A percentile compares a stretch with the other conserved stretches of the same genome.
These are phyloP conservation scores for Penicillium fuscoglaucum DNA, from an alignment of 2,329 filamentous ascomycete genomes.

Conservation along the genomic window DNA sequence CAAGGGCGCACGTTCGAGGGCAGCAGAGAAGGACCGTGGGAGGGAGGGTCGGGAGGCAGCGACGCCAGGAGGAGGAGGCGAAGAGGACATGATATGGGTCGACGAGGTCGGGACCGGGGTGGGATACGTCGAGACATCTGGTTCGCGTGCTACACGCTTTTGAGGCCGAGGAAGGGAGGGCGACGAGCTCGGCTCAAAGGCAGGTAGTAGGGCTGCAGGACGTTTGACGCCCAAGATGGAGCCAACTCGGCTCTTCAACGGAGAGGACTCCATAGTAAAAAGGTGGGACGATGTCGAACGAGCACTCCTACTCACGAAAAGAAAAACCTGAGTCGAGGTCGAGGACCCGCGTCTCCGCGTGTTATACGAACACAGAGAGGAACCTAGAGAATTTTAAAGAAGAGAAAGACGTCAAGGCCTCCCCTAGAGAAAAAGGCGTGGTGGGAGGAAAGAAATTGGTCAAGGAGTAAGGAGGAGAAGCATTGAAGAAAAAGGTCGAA, in stretches of 20 bases:
- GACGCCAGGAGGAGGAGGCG: constrained; percentile 63
- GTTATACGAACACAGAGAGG: constrained; percentile 16
- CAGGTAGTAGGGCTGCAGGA: constrained; percentile 49
- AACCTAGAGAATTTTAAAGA: constrained; percentile 16
- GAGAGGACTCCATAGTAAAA: constrained; percentile 44
- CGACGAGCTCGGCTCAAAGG: constrained; percentile 53
- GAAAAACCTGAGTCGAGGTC: constrained; percentile 27
- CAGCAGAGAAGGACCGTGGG: constrained; percentile 59
- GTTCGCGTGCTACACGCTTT: constrained; percentile 50
- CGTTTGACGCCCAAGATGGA: constrained; percentile 47
- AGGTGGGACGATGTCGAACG: constrained; percentile 12
- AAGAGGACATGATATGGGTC: constrained; percentile 85
- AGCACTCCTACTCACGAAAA: constrained; percentile 16
- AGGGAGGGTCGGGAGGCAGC: constrained; percentile 53
- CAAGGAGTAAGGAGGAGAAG: constrained; percentile 28
- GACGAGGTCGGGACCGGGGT: constrained; percentile 93
- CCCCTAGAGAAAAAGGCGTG: constrained; percentile 15
- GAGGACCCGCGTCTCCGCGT: constrained; percentile 29
- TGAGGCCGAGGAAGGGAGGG: constrained; percentile 50
- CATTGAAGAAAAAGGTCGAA: constrained; percentile 23
- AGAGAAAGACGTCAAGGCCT: constrained; percentile 14
- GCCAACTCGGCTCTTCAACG: constrained; percentile 36
- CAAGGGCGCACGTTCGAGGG: constrained; percentile 78
- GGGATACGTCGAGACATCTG: constrained; percentile 67
- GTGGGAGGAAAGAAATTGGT: constrained; percentile 27